Conservation (phyloP, 192 early-diverging fungal species). For the Glomus cerebriforme region DNA sequence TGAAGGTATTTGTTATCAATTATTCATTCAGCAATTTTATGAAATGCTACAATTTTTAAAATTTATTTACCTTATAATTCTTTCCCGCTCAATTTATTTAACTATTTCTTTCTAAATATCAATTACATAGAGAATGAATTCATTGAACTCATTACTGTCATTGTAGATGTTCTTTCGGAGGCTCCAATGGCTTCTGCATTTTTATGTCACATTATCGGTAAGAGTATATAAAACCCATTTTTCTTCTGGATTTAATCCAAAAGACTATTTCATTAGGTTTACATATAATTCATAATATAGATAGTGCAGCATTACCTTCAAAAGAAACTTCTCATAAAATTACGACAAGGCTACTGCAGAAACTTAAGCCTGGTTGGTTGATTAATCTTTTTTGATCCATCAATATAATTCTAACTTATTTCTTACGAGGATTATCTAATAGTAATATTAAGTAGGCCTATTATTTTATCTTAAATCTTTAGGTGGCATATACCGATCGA, state of each 20-base stretch:
- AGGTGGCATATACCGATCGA: conserved; percentile 31
- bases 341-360: conserved; percentile 48
- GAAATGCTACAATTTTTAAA: neutral
- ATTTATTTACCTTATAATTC: neutral
- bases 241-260: neutral
- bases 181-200: conserved; percentile 52
- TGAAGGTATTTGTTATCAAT: conserved; percentile 28
- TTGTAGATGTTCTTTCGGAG: conserved; percentile 45
- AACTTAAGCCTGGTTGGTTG: conserved; percentile 41
- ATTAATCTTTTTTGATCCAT: neutral
- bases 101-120: neutral
- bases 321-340: conserved; percentile 48
- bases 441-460: neutral
- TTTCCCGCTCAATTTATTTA: neutral
- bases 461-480: conserved; percentile 13
- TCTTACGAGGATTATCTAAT: neutral
- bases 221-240: neutral
- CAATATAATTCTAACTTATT: conserved; percentile 7
- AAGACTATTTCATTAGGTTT: neutral
- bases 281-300: neutral
- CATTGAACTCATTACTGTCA: conserved; percentile 47
- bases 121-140: conserved; percentile 35
- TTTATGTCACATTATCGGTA: conserved; percentile 55
- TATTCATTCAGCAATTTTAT: neutral
- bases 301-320: conserved; percentile 58